Evolutionary conservation across 495 filamentous ascomycete genomes (phyloP).

Genomic region (Aspergillus coremiiformis): DNA sequence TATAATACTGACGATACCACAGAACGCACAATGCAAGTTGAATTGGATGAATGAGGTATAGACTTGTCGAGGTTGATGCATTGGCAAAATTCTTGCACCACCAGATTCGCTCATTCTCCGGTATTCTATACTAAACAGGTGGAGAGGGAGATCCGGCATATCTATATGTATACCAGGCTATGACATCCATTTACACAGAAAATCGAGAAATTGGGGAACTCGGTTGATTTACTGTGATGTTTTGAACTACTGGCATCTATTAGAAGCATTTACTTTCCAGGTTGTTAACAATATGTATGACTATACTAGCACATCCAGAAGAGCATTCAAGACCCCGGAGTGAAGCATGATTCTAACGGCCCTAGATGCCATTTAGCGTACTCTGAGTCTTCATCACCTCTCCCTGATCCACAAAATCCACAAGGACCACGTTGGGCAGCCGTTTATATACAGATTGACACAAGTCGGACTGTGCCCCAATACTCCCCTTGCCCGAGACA

Average conservation of each 20-base stretch:
- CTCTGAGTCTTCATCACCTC: constrained; percentile 51
- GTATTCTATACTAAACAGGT: not conserved
- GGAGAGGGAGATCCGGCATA: not conserved
- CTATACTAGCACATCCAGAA: not conserved
- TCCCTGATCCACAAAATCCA: constrained; percentile 62
- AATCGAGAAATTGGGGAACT: not conserved
- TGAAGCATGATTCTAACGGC: not conserved
- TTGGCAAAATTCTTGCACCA: not conserved
- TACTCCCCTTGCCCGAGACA: constrained; percentile 42
- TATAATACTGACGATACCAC: not conserved
- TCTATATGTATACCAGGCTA: not conserved
- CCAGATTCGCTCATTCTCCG: not conserved
- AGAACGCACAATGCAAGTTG: constrained; percentile 40
- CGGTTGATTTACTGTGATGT: not conserved
- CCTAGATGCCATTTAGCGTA: constrained; percentile 48
- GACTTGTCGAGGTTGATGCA: not conserved
- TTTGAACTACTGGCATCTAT: not conserved
- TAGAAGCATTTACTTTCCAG: not conserved
- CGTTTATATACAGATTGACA: constrained; percentile 49
- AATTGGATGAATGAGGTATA: constrained; percentile 32
- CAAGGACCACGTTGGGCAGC: constrained; percentile 53
- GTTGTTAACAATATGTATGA: not conserved
- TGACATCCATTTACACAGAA: not conserved
- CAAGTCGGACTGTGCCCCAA: constrained; percentile 48
- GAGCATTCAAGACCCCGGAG: not conserved